Base-by-base conservation (phyloP, 257 asterid species). In the Perilla frutescens region DNA sequence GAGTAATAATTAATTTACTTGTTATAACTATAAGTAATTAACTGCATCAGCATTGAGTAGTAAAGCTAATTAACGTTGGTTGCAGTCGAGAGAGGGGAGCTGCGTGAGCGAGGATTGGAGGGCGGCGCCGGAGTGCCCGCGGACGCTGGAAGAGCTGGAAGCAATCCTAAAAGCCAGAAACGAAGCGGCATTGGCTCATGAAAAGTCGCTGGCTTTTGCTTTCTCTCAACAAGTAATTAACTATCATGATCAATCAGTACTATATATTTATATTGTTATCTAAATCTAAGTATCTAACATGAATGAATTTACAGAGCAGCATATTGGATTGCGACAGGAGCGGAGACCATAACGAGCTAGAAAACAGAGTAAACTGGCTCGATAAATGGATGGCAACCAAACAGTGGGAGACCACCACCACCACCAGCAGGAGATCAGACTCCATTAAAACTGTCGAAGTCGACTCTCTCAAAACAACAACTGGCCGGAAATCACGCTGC, bases 401-500 rank as follows among this genome's bases (percentile, higher is more conserved):
- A 70, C 97, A 86, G 68, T 84, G 88, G 89, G 92, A 84, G 75
- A 75, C 39, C 62, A 70, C 70, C 79, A 84, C 87, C 62, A 70
- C 70, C 79, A 84, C 87, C 83, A 81, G 92, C 72, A 81, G 80
- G 81, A 10, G 14, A 44, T 68, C 94, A 58, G 98, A 90, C 73
- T 80, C 92, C 41, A 77, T 92, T n/a, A 92, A 89, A 71, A 92
- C 96, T 1, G 91, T 90, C 1, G 97, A 93, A 58, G 82, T 93
- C 44, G 97, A 90, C 79, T 86, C 86, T 0, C 66, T 79, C 1
- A 83, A 77, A 59, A 78, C 83, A 34, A 56, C 73, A 8, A 79
- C 53, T 56, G 83, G 84, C 20, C 83, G 96, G 49, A 85, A 72
- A 82, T 81, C 89, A 3, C 95, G 87, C 34, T 74, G 84, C 86